Evolutionary conservation across 2,329 filamentous ascomycete genomes (phyloP), one percentile per base, ranked within the genome.

Genomic region (Tolypocladium nubicola): DNA sequence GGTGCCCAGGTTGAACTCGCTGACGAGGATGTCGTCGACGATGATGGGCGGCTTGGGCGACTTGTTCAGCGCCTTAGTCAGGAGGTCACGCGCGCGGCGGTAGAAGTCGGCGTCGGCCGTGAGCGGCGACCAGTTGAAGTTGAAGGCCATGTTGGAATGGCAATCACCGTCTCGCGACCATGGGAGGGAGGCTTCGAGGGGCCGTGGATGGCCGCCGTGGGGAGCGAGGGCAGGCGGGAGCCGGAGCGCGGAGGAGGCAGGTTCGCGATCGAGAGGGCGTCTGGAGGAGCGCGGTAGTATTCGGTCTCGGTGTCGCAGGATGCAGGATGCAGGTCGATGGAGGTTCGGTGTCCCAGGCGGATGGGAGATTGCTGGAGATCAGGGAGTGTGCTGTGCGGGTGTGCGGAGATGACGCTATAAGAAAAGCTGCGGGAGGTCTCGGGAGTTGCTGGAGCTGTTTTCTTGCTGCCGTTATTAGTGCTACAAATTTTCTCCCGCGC

Each of bases 111-210:
- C 93, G 77, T 97, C 94, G 70, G 93, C 93, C 76, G 95, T 94
- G 64, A 99, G 82, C 70, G 94, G 94, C 83, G 91, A 96, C 94
- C 94, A 99, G 90, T 97, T 97, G 89, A 99, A 99, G 81, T 97
- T 97, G 88, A 99, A 99, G 66, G 94, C 94, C 94, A 99, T 99
- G 75, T 76, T 80, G 74, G 75, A 74, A 76, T 76, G 74, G 75
- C 76, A 62, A 63, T 68, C 63, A 66, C 64, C 56, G 64, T 64
- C 64, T 67, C 66, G 66, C 62, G 59, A 68, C 65, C 72, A 74
- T 74, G 63, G 62, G 63, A 55, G 61, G 59, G 61, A 55, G 60
- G 61, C 47, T 11, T 37, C 30, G 47, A 62, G 61, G 56, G 61
- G 65, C 57, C 54, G 53, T 23, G 56, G 62, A 61, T 56, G 47